Conservation (phyloP, 1,284 basidiomycete species). For the Volvariella volvacea region DNA sequence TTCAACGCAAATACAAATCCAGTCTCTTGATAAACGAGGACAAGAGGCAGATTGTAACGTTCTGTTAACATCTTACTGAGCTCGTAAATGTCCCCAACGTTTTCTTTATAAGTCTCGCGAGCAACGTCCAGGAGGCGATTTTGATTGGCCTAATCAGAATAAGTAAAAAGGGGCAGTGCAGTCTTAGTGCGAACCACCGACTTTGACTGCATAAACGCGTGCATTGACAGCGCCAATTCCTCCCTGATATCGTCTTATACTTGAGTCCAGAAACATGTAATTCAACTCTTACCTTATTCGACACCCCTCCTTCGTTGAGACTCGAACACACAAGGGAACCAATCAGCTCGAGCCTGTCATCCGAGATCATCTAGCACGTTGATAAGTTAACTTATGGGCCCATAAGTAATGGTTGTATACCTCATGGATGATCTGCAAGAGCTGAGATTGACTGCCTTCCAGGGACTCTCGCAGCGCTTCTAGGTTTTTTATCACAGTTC, state of each 20-base stretch:
- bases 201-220: conserved; percentile 81
- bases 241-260: conserved; percentile 32
- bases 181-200: conserved; percentile 14
- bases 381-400: not conserved
- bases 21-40: conserved; percentile 61
- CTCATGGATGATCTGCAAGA: conserved; percentile 58
- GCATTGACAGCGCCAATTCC: conserved; percentile 66
- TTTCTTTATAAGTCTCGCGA: conserved; percentile 87
- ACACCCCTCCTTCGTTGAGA: conserved; percentile 66
- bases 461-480: conserved; percentile 59
- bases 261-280: not conserved
- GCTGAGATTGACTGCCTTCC: conserved; percentile 45
- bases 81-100: conserved; percentile 76
- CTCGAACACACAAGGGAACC: conserved; percentile 49
- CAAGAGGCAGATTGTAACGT: conserved; percentile 56
- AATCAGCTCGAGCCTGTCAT: conserved; percentile 62
- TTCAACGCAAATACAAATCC: conserved; percentile 70
- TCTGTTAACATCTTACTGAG: conserved; percentile 54
- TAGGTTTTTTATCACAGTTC: conserved; percentile 61
- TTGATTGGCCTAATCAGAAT: conserved; percentile 50
- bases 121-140: conserved; percentile 88
- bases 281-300: conserved; percentile 43
- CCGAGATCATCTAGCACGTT: conserved; percentile 62
- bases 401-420: conserved; percentile 26
- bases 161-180: not conserved